These are phyloP conservation scores for Neurospora cerealis DNA, from an alignment of 495 filamentous ascomycete species.

Conservation along the genomic window DNA sequence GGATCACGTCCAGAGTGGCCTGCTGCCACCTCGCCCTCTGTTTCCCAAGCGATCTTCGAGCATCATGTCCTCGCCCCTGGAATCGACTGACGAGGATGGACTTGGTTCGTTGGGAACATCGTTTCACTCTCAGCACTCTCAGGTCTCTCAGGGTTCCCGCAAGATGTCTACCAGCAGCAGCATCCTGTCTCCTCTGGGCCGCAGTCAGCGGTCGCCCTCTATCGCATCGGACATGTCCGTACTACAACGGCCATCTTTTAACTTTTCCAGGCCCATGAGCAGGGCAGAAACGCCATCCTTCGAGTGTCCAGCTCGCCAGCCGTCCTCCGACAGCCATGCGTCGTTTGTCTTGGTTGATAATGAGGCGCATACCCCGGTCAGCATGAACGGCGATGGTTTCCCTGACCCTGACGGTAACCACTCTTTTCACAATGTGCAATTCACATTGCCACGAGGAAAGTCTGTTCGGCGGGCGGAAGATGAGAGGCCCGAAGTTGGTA, in stretches of 20 bases:
- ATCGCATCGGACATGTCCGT: constrained; percentile 63
- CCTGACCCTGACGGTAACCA: constrained; percentile 24
- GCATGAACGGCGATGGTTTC: constrained; percentile 51
- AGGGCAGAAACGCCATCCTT: constrained; percentile 57
- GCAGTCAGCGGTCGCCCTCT: constrained; percentile 65
- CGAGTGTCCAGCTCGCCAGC: constrained; percentile 47
- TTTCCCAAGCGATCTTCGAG: constrained; percentile 39
- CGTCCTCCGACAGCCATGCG: constrained; percentile 51
- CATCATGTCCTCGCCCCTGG: constrained; percentile 33
- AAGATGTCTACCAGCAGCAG: constrained; percentile 61
- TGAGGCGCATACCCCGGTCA: constrained; percentile 51
- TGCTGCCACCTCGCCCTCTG: constrained; percentile 34
- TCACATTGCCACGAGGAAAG: neutral
- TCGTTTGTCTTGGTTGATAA: constrained; percentile 53
- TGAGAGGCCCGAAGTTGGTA: constrained; percentile 14
- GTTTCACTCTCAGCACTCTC: constrained; percentile 22
- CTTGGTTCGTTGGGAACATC: constrained; percentile 28
- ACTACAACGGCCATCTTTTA: constrained; percentile 67
- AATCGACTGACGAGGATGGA: constrained; percentile 29
- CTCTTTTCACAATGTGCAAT: neutral
- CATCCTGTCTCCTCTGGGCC: constrained; percentile 46
- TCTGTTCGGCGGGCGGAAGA: neutral
- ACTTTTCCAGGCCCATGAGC: constrained; percentile 88
- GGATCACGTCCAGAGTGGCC: constrained; percentile 22
- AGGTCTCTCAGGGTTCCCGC: constrained; percentile 23